Evolutionary conservation across 2,329 filamentous ascomycete species (phyloP).

Genomic region (Fragosphaeria purpurea): DNA sequence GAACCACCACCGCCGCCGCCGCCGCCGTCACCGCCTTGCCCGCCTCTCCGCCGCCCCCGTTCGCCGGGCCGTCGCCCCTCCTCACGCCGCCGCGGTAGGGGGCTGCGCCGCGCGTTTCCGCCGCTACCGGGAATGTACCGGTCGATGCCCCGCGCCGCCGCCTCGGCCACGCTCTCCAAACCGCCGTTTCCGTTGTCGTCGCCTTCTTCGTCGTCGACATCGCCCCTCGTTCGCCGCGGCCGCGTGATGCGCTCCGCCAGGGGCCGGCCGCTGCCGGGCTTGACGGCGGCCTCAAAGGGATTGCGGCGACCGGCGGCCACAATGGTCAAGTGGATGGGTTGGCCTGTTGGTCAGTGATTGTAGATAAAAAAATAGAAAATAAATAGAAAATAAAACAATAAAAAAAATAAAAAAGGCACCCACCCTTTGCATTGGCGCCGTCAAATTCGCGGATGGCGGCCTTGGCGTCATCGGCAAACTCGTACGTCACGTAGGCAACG

Average conservation of each 20-base stretch:
- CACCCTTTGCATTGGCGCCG: constrained; percentile 79
- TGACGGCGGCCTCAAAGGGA: constrained; percentile 45
- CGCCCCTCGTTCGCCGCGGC: constrained; percentile 32
- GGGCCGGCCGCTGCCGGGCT: constrained; percentile 44
- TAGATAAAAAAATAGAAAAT: neutral
- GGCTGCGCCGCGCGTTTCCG: constrained; percentile 45
- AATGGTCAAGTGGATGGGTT: constrained; percentile 68
- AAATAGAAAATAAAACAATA: too few species aligned
- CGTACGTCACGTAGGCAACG: constrained; percentile 74
- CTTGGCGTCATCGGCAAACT: constrained; percentile 57
- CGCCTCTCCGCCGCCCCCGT: constrained; percentile 29
- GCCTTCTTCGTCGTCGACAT: constrained; percentile 16
- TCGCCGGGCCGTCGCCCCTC: constrained; percentile 38
- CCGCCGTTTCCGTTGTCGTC: constrained; percentile 32
- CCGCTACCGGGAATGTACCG: constrained; percentile 60
- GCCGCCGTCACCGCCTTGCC: constrained; percentile 20
- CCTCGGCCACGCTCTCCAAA: constrained; percentile 17
- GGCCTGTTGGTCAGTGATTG: constrained; percentile 35
- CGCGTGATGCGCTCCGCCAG: constrained; percentile 52
- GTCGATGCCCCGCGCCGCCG: constrained; percentile 60
- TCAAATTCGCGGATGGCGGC: constrained; percentile 72
- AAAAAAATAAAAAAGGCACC: constrained; percentile 7
- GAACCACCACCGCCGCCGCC: constrained; percentile 24
- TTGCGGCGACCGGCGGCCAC: constrained; percentile 45
- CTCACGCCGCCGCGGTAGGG: constrained; percentile 33